Base-by-base conservation (phyloP, 179 eudicot species). In the Patellifolia procumbens region DNA sequence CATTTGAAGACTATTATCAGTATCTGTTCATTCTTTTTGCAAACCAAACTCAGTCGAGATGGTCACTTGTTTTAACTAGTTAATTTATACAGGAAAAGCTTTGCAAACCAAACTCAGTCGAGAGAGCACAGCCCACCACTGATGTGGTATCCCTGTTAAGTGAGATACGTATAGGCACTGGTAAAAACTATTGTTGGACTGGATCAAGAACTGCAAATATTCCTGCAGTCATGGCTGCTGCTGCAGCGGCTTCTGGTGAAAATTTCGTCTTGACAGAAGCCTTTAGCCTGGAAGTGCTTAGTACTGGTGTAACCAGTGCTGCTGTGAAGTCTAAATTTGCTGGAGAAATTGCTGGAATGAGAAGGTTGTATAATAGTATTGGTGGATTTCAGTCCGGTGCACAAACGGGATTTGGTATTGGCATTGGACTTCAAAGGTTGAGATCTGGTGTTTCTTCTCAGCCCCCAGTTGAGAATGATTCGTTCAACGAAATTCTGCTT, bases 331-430 rank as follows among this genome's bases (percentile, higher is more conserved):
- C 94, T 72, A 96, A 96, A 80, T 91, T 89, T 82, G 96, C 92
- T 81, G 99, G 99, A 80, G 99, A 96, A 89, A 96, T 96, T 84
- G 97, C 90, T 61, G 99, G 99, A 77, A 96, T 96, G 99, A 90
- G 88, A 89, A 90, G 97, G 81, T 83, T 96, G 65, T 96, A 89
- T 80, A 89, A 85, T 71, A 95, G 88, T 81, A 90, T 95, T 78
- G 97, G 95, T 76, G 98, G 97, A 76, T 80, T 91, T 76, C 90
- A 91, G 76, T 74, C 91, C 26, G 92, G 89, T 77, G 79, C 86
- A 46, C 78, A 83, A 59, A 75, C 82, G 11, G 88, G 90, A 7
- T 83, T 86, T 83, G 93, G 89, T 78, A 68, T 87, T 43, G 85
- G 85, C 68, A 72, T 76, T 73, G 86, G 91, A 76, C 85, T 88